Base-by-base conservation (phyloP, 495 filamentous ascomycete species). In the Clavariopsis aquatica region DNA sequence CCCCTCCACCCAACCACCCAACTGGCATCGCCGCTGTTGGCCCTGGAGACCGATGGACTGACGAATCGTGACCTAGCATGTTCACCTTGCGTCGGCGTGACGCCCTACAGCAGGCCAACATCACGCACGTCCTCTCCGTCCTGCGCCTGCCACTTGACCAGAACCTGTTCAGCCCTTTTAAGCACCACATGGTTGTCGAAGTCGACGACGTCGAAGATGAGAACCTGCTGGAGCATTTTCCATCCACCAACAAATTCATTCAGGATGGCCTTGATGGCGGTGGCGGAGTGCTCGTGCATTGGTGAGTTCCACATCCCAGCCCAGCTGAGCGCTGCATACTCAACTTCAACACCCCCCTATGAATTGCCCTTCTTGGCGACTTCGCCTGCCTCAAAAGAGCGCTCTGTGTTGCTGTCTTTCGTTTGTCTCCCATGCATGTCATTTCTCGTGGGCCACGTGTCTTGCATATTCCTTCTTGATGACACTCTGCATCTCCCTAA, bases 121-220 rank as follows among this genome's bases (percentile, higher is more conserved):
- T 98, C 74, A 97, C 92, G 1, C 93, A 97, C 77, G 81, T 98
- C 36, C 78, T 98, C n/a, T 96, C 93, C 1, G 91, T 91, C 61
- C 72, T 94, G 57, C 79, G 82, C 38, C 75, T 86, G 51, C 80
- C 83, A 38, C 78, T 85, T 54, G 81, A 85, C 55, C 73, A 82
- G 52, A 69, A 80, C 56, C 72, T 84, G 20, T 83, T 82, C 69
- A 73, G 80, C 57, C 70, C 78, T 7, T 91, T 86, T 72, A 76
- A 86, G 62, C 38, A 43, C 9, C 92, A 95, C 73, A 81, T 88
- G 64, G 81, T 82, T 64, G 87, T 98, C 70, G 87, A 92, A 63
- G 85, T 96, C 34, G 90, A 96, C 77, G 94, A 97, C 79, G 82
- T 88, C 47, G 89, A 89, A 15, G 89, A 96, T 72, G 88, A 92